Evolutionary conservation across 78 protist genomes (phyloP).

Genomic region (Creolimax fragrantissima): DNA sequence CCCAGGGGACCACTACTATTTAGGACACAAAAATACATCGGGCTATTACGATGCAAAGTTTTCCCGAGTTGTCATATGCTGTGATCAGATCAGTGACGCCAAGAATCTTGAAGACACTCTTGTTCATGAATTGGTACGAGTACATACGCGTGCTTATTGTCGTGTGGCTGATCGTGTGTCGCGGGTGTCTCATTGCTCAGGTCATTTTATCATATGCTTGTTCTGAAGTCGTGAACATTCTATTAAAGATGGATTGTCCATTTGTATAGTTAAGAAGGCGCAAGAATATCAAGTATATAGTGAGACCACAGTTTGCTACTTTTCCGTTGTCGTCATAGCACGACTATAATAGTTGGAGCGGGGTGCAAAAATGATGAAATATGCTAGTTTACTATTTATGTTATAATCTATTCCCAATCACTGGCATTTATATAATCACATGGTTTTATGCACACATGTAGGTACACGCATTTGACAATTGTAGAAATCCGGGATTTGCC

Average conservation of each 20-base stretch:
- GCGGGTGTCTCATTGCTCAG: neutral
- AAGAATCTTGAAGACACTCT: conserved; percentile 21
- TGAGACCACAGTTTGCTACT: neutral
- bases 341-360: neutral
- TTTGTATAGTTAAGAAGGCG: neutral
- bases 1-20: neutral
- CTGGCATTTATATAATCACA: neutral
- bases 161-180: neutral
- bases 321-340: no score
- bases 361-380: neutral
- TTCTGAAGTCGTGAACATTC: neutral
- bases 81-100: neutral
- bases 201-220: neutral
- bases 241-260: neutral
- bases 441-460: neutral
- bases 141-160: neutral
- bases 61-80: neutral
- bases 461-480: neutral
- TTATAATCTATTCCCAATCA: neutral
- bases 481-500: neutral
- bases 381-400: neutral
- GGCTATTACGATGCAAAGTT: neutral
- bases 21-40: neutral
- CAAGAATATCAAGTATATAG: neutral
- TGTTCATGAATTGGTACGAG: conserved; percentile 13